Percentiles rank a stretch among this genome's conserved stretches.
phyloP scores from a whole-genome alignment of 768 basidiomycete genomes.

The Leucosporidium yakuticum region DNA sequence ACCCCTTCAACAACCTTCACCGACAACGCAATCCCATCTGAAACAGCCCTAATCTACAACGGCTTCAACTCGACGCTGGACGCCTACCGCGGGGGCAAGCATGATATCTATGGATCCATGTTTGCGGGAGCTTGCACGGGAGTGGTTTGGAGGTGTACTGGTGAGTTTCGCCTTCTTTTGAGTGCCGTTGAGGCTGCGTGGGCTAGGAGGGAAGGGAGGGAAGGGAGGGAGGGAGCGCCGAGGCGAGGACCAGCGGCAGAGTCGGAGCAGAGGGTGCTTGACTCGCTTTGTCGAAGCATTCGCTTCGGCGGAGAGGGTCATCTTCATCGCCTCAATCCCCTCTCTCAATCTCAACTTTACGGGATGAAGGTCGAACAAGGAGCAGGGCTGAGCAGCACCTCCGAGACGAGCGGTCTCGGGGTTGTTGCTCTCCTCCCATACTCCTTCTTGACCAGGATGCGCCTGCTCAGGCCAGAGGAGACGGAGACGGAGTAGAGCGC shows the following conservation, averaged over 20 bases:
- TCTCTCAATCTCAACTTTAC: neutral
- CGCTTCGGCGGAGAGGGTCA: neutral
- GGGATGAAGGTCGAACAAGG: neutral
- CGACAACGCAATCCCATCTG: slow-evolving; percentile 6
- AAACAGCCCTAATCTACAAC: slow-evolving; percentile 86
- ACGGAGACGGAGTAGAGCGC: neutral
- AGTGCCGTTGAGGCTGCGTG: neutral
- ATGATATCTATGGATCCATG: slow-evolving; percentile 88
- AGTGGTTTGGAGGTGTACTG: slow-evolving; percentile 85
- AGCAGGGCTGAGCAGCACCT: neutral
- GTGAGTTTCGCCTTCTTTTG: slow-evolving; percentile 51
- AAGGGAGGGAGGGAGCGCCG: neutral
- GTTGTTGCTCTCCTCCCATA: neutral
- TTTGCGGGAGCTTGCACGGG: slow-evolving; percentile 85
- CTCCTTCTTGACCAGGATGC: too few species aligned
- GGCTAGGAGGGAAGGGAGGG: neutral
- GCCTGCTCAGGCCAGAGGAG: too few species aligned
- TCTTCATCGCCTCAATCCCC: neutral
- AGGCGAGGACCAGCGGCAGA: neutral
- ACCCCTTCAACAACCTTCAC: neutral
- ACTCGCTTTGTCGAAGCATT: neutral
- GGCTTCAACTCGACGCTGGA: slow-evolving; percentile 92
- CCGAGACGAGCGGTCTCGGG: neutral
- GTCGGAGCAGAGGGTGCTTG: neutral
- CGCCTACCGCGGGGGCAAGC: slow-evolving; percentile 68